These are phyloP conservation scores for Remersonia thermophila DNA, from an alignment of 2,329 filamentous ascomycete species.

Conservation along the genomic window DNA sequence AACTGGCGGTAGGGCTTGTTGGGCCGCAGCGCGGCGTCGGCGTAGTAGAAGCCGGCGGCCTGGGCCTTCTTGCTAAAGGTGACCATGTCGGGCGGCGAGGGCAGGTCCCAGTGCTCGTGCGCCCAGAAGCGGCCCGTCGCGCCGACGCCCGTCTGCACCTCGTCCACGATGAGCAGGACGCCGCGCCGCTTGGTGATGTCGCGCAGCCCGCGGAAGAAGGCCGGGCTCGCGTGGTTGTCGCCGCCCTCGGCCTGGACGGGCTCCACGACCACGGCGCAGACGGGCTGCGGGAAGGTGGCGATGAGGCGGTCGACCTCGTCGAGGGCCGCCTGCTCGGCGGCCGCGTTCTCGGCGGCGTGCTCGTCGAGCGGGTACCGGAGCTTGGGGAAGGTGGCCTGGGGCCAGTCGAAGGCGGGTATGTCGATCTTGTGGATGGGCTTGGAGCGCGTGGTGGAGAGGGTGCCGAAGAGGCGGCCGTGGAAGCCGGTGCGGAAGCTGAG, in stretches of 20 bases:
- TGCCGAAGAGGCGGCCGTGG: slow-evolving; percentile 83
- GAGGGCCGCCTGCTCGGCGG: slow-evolving; percentile 67
- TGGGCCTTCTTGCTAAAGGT: slow-evolving; percentile 95
- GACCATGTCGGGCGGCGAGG: slow-evolving; percentile 76
- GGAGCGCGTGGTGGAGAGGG: slow-evolving; percentile 75
- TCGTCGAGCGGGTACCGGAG: slow-evolving; percentile 81
- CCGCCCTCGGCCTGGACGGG: slow-evolving; percentile 89
- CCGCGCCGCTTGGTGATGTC: slow-evolving; percentile 65
- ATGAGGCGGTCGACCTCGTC: slow-evolving; percentile 76
- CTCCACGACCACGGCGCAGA: slow-evolving; percentile 74
- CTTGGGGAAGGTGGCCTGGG: slow-evolving; percentile 72
- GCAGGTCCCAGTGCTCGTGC: slow-evolving; percentile 84
- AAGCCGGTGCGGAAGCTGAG: slow-evolving; percentile 80
- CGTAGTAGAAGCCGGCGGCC: slow-evolving; percentile 85
- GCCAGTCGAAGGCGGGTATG: slow-evolving; percentile 92
- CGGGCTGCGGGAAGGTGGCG: slow-evolving; percentile 63
- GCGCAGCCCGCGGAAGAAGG: slow-evolving; percentile 77
- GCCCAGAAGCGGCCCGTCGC: slow-evolving; percentile 94
- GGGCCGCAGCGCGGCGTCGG: slow-evolving; percentile 64
- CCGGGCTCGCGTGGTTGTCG: slow-evolving; percentile 82
- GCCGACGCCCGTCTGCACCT: slow-evolving; percentile 87
- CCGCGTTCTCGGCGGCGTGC: slow-evolving; percentile 67
- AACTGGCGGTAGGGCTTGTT: slow-evolving; percentile 95
- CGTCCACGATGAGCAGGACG: slow-evolving; percentile 81
- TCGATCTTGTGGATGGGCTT: slow-evolving; percentile 94